Base-by-base conservation (phyloP, 352 stramenopile genomes). In the Phytophthora pistaciae region DNA sequence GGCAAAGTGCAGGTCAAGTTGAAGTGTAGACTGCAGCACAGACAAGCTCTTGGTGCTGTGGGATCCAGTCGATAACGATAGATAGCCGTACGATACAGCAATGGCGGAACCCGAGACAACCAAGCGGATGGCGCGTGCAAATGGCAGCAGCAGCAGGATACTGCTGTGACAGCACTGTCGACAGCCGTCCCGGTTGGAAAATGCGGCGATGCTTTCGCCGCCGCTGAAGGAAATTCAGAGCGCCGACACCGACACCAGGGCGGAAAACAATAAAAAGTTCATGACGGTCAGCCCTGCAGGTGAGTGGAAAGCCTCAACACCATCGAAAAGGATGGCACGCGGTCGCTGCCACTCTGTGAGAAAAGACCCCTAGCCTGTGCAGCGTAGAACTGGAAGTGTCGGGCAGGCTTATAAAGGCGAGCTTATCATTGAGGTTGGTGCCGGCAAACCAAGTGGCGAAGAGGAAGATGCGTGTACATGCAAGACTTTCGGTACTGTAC, bases 221-320 rank as follows among this genome's bases (percentile, higher is more conserved):
- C 14, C 62, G 40, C 49, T 52, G 27, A 18, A 60, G 23, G 14
- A n/a, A 49, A 49, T 49, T 49, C 18, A 21, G n/a, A 18, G 42
- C 16, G 5, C 36, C 36, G 36, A 7, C 13, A 44, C 36, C 36
- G 1, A n/a, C 42, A 11, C 42, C 40, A 36, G 40, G 16, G 3
- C 20, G 23, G 29, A 33, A n/a, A 42, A 21, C 14, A 23, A 65
- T 66, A 69, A 60, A 73, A 73, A 56, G 60, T 54, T 64, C 60
- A 54, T 6, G 38, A 42, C 29, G 55, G 61, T 74, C 66, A 60
- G 60, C 66, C 66, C 46, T 57, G 57, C 48, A 56, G 55, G 50
- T 29, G 8, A 62, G 49, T 74, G 66, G 66, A 74, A 74, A 74
- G 60, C 31, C 66, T 36, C 44, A 20, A 6, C 36, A 49, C 46